Percentiles rank a stretch among this genome's conserved stretches.
Evolutionary conservation across 1,284 basidiomycete species (phyloP).

Genomic region (Irpex sp.): DNA sequence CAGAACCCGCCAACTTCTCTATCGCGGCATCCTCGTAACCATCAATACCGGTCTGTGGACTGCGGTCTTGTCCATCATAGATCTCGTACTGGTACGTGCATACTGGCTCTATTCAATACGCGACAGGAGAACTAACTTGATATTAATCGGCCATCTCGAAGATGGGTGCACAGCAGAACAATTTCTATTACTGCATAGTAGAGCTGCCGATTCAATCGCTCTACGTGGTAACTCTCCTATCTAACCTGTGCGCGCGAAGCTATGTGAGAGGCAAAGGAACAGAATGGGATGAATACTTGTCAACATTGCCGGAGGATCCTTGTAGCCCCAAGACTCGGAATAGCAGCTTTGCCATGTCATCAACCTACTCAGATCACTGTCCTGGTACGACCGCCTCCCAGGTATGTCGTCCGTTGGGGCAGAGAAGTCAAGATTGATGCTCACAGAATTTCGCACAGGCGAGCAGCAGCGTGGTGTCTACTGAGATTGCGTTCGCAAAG

Average conservation of each 20-base stretch:
- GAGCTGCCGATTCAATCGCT: background rate
- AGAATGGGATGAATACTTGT: background rate
- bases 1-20: background rate
- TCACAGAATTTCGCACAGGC: no score
- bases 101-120: background rate
- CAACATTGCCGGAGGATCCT: background rate
- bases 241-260: background rate
- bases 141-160: no score
- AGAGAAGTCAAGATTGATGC: no score
- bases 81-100: background rate
- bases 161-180: background rate
- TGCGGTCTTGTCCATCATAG: background rate
- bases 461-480: no score
- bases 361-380: no score
- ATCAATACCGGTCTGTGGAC: background rate
- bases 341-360: no score
- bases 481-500: no score
- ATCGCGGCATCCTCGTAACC: background rate
- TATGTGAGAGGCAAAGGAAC: background rate
- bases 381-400: no score
- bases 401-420: no score
- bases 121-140: no score
- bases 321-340: no score
- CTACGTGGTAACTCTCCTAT: background rate
- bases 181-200: background rate